phyloP scores from a whole-genome alignment of 345 rosid genomes.

The Eucalyptus marginata region DNA sequence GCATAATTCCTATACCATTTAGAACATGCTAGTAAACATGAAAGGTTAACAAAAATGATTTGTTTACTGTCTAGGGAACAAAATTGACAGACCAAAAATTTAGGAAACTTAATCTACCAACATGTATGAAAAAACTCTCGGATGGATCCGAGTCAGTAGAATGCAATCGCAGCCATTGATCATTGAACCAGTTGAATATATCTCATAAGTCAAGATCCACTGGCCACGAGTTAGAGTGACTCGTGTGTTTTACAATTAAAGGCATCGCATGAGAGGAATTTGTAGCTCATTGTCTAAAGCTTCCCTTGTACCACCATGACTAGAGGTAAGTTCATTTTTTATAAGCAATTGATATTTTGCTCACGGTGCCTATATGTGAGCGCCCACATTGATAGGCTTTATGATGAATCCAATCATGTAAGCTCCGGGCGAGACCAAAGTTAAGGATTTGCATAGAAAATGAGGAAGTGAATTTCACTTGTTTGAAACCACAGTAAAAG shows the following conservation, averaged over 20 bases:
- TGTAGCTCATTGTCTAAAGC: not conserved
- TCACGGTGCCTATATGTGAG: not conserved
- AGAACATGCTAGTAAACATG: not conserved
- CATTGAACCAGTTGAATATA: not conserved
- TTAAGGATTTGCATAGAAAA: not conserved
- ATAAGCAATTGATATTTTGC: not conserved
- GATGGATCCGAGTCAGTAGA: not conserved
- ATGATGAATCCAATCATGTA: not conserved
- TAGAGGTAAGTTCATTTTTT: not conserved
- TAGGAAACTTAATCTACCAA: not conserved
- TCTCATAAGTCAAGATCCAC: not conserved
- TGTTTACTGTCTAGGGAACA: not conserved
- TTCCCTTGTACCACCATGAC: not conserved
- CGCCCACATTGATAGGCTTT: not conserved
- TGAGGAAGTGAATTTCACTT: not conserved
- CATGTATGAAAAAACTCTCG: not conserved
- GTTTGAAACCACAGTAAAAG: not conserved
- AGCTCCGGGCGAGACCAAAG: accelerated
- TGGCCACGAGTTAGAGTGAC: not conserved
- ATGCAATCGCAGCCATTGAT: not conserved
- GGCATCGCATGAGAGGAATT: not conserved
- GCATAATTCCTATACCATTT: not conserved
- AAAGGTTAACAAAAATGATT: not conserved
- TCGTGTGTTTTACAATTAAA: not conserved
- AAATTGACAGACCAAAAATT: not conserved